Evolutionary conservation across 108 stramenopile species (phyloP).

Genomic region (Poteriospumella lacustris): DNA sequence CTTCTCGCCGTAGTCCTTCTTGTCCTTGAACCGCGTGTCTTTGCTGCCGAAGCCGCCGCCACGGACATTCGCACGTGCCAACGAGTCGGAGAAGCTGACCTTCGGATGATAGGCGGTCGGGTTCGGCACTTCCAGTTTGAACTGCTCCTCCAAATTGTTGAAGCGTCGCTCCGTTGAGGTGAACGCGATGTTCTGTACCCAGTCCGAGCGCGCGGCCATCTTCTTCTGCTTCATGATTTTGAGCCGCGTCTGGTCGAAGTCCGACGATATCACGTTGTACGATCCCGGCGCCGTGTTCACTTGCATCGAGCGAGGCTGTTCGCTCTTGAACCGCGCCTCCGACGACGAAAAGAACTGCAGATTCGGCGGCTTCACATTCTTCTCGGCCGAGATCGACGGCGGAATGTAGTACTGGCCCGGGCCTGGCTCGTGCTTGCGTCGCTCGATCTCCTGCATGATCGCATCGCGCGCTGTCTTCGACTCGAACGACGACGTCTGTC

Average conservation of each 20-base stretch:
- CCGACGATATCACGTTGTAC: background rate
- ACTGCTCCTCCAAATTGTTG: background rate
- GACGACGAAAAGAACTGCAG: background rate
- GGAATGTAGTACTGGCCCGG: background rate
- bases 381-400: background rate
- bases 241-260: background rate
- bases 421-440: background rate
- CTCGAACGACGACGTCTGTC: background rate
- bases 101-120: background rate
- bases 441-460: background rate
- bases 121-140: background rate
- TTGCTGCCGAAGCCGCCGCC: background rate
- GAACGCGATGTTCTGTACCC: background rate
- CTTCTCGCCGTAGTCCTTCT: background rate
- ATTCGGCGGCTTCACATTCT: background rate
- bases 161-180: background rate
- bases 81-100: background rate
- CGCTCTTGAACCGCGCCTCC: background rate
- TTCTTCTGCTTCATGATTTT: background rate
- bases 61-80: background rate
- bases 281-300: background rate
- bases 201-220: background rate
- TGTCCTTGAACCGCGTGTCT: background rate
- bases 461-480: constrained; percentile 17
- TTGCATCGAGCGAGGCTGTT: background rate